A percentile compares a stretch with the other conserved stretches of the same genome.
phyloP scores from a whole-genome alignment of 2,329 filamentous ascomycete genomes.

The Botryotinia globosa region DNA sequence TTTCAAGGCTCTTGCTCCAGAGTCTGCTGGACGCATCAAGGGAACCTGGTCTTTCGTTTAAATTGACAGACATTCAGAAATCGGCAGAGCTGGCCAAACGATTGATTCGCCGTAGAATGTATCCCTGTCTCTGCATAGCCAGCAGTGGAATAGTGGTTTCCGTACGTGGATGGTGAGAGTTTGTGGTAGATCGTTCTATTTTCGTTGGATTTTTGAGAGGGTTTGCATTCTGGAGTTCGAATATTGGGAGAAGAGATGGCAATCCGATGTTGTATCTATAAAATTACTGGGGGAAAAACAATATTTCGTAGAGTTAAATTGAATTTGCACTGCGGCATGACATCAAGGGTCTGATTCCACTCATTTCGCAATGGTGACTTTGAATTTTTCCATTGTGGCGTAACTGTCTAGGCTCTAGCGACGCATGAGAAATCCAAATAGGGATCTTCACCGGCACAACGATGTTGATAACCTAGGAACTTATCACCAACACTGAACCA shows the following conservation, averaged over 20 bases:
- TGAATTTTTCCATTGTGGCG: background rate
- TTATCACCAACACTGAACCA: background rate
- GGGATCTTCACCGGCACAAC: background rate
- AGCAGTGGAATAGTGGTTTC: background rate
- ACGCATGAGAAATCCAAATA: background rate
- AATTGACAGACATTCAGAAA: background rate
- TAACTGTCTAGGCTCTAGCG: background rate
- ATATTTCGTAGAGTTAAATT: background rate
- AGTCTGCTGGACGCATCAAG: conserved; percentile 44
- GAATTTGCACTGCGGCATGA: background rate
- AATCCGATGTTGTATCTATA: background rate
- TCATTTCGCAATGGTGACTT: background rate
- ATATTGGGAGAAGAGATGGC: background rate
- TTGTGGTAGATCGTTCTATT: background rate
- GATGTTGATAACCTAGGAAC: background rate
- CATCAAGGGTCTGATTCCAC: background rate
- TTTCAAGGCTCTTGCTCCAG: conserved; percentile 51
- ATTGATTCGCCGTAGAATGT: background rate
- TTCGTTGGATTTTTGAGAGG: background rate
- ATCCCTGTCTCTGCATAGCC: background rate
- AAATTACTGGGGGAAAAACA: background rate
- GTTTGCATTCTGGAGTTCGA: background rate
- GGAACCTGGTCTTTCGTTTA: conserved; percentile 47
- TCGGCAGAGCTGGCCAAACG: background rate
- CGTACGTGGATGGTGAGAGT: background rate